Evolutionary conservation across 2,329 filamentous ascomycete genomes (phyloP).

Genomic region (Metarhizium guizhouense): DNA sequence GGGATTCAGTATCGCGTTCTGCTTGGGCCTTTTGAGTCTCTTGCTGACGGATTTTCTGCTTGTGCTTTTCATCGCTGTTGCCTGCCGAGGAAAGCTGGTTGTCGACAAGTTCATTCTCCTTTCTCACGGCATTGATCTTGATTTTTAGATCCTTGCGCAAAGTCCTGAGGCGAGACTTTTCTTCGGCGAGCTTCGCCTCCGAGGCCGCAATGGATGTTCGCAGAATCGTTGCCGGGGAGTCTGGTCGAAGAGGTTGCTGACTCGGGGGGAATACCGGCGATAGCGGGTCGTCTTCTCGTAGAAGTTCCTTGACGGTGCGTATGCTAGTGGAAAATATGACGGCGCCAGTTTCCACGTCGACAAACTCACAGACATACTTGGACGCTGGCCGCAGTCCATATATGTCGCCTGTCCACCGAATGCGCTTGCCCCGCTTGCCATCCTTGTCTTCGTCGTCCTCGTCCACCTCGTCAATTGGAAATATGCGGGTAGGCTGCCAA

Average conservation of each 20-base stretch:
- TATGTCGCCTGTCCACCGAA: conserved; percentile 63
- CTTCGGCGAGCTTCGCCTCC: conserved; percentile 61
- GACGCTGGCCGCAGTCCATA: conserved; percentile 61
- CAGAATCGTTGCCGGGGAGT: conserved; percentile 68
- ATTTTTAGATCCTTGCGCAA: conserved; percentile 68
- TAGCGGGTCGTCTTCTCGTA: conserved; percentile 22
- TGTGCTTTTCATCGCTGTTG: conserved; percentile 66
- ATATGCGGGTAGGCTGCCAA: conserved; percentile 71
- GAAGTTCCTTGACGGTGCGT: conserved; percentile 47
- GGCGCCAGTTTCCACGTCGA: conserved; percentile 55
- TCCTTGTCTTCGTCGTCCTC: conserved; percentile 20
- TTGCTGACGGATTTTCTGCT: conserved; percentile 67
- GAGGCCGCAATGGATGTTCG: conserved; percentile 67
- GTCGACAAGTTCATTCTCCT: conserved; percentile 63
- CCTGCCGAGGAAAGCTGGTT: conserved; percentile 59
- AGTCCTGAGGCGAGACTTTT: conserved; percentile 59
- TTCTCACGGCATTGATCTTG: conserved; percentile 56
- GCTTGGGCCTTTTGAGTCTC: conserved; percentile 63
- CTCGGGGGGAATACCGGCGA: conserved; percentile 26
- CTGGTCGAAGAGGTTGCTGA: conserved; percentile 58
- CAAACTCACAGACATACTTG: conserved; percentile 72
- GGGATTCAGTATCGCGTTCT: conserved; percentile 44
- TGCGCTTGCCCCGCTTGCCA: conserved; percentile 19
- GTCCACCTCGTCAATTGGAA: conserved; percentile 26
- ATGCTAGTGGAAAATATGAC: conserved; percentile 65